Evolutionary conservation across 2,329 filamentous ascomycete species (phyloP), one percentile per base, ranked within the genome.

Genomic region (Sarocladium kiliense): DNA sequence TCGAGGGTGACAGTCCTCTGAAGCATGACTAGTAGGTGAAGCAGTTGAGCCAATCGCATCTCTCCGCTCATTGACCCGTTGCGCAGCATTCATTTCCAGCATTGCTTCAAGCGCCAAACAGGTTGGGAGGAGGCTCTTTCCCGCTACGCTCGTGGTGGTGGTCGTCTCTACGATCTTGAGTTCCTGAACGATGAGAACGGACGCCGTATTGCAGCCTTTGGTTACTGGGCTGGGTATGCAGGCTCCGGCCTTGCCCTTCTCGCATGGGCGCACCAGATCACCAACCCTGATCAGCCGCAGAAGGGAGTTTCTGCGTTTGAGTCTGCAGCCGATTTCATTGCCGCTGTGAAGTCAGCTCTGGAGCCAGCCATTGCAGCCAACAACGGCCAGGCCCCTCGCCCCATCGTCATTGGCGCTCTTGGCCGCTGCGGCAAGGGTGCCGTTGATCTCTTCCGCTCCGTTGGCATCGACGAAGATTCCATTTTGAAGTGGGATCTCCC

Each of bases 361-460:
- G 37, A 53, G 27, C 45, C 49, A 11, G 56, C 49, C 10, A 45
- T 55, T 12, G 47, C 41, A 32, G 37, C 37, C 19, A 50, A 53
- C 11, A 81, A 82, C 65, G 69, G 71, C 26, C 85, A 88, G 63
- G 91, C 91, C 3, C 82, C 82, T 25, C 56, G 54, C 59, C 84
- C 91, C 58, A 82, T 97, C 58, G 85, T 97, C 54, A 93, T 97
- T 60, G 93, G 93, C 60, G 90, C 83, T 2, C 77, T 88, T n/a
- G 87, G 89, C 39, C 85, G 92, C 61, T 97, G 92, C 67, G 91
- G 92, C 55, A 84, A 81, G 45, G 93, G 93, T 58, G 92, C 92
- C 19, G 23, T 32, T 1, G 54, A 55, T 5, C 44, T 50, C 34
- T 49, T 39, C 42, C 27, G 21, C 23, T 25, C 32, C 30, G 27